Base-by-base conservation (phyloP, 2,329 filamentous ascomycete species). In the Alternaria brassicicola region DNA sequence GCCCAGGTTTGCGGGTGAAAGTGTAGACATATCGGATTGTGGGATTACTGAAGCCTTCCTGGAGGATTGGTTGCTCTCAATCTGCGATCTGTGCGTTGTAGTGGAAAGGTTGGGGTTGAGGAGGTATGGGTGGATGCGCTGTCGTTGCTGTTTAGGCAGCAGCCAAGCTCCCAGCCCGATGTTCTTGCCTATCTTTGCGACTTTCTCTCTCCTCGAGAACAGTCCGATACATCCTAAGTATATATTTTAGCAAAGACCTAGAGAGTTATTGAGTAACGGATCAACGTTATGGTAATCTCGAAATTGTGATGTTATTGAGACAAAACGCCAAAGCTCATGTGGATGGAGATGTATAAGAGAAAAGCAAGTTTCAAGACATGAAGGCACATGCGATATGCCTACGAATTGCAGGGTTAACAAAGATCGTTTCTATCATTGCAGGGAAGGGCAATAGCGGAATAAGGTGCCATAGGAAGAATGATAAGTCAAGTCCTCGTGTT, bases 391-490 rank as follows among this genome's bases (percentile, higher is more conserved):
- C 4, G 1, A 33, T 0, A 23, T 1, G 7, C 0, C 13, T 47
- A 13, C 13, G 3, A 12, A 23, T 10, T 9, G 2, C 1, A 4
- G 6, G 6, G 1, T 4, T 17, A 0, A 46, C 17, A 0, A 10
- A 9, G 4, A 2, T 3, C 4, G 13, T 6, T 2, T 43, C 10
- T 3, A 0, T 43, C 25, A 15, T 19, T 6, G 3, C 17, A 47
- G 19, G 5, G 19, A 0, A 25, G 13, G 4, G 30, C 19, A 3
- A 7, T 33, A 23, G 2, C 19, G 17, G 13, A 3, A 1, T 4
- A 1, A 33, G 5, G 7, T 47, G 19, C 43, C 13, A 4, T 33
- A 47, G 19, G 30, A 25, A 47, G 21, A 47, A 2, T 25, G 19
- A 35, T 25, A 17, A 8, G 0, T 35, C 2, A 47, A 17, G 43